Evolutionary conservation across 805 yeast species (phyloP).

Genomic region (Metschnikowia cerradonensis): DNA sequence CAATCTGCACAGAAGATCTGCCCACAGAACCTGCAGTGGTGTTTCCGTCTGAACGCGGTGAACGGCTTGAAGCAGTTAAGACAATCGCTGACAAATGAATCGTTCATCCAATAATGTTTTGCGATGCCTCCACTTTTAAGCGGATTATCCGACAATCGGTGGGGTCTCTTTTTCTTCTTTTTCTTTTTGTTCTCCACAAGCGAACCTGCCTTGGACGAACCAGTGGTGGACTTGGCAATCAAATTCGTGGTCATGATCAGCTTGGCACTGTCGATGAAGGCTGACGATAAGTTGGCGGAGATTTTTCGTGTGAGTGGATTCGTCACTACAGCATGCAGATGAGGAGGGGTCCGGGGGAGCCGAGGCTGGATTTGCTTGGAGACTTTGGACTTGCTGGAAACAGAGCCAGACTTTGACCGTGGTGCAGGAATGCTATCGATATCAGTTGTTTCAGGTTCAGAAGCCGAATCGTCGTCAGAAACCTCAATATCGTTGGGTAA

Average conservation of each 20-base stretch:
- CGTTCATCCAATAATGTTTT: slow-evolving; percentile 93
- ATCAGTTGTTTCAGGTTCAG: slow-evolving; percentile 35
- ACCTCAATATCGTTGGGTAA: slow-evolving; percentile 46
- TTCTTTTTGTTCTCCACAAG: slow-evolving; percentile 14
- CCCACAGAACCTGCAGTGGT: slow-evolving; percentile 94
- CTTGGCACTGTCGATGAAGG: slow-evolving; percentile 38
- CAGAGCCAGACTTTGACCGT: not conserved
- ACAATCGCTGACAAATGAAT: slow-evolving; percentile 86
- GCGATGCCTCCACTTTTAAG: slow-evolving; percentile 52
- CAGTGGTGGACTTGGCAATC: slow-evolving; percentile 26
- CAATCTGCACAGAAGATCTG: slow-evolving; percentile 88
- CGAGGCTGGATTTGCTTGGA: not conserved
- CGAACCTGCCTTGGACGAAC: slow-evolving; percentile 25
- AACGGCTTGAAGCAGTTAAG: slow-evolving; percentile 76
- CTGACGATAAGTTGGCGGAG: slow-evolving; percentile 31
- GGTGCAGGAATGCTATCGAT: not conserved
- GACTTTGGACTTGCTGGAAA: not conserved
- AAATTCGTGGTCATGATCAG: slow-evolving; percentile 29
- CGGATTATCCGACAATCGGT: slow-evolving; percentile 36
- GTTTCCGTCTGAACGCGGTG: slow-evolving; percentile 83
- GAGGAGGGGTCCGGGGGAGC: not conserved
- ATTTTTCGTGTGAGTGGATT: slow-evolving; percentile 19
- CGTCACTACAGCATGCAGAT: not conserved
- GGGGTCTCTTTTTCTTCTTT: slow-evolving; percentile 27
- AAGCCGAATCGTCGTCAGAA: slow-evolving; percentile 45